These are phyloP conservation scores for Fusarium protoensiforme DNA, from an alignment of 2,329 filamentous ascomycete genomes.

Conservation along the genomic window DNA sequence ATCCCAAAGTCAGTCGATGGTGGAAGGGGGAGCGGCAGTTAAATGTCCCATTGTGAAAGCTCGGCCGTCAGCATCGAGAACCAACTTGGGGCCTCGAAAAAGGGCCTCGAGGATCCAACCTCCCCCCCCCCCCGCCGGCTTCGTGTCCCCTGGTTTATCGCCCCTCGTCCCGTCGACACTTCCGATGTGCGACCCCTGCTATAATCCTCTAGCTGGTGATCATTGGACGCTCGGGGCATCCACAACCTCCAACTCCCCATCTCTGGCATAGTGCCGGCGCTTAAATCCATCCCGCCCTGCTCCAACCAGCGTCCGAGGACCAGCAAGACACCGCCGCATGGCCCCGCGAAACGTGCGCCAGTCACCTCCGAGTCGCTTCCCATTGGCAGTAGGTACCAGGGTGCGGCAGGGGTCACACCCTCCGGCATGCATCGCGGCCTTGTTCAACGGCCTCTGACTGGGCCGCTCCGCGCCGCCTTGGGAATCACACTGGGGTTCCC, in stretches of 20 bases:
- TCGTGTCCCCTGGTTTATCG: neutral
- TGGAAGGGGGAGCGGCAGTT: conserved; percentile 4
- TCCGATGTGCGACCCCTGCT: conserved; percentile 13
- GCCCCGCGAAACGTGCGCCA: conserved; percentile 12
- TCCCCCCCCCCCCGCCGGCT: conserved; percentile 4
- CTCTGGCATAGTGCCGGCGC: conserved; percentile 40
- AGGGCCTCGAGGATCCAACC: conserved; percentile 9
- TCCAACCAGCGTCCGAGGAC: conserved; percentile 34
- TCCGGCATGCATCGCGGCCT: conserved; percentile 31
- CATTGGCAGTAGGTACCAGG: conserved; percentile 35
- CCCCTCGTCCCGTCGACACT: neutral
- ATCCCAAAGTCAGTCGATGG: conserved; percentile 29
- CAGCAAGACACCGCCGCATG: neutral
- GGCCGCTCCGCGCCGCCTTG: conserved; percentile 34
- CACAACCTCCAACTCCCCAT: conserved; percentile 2
- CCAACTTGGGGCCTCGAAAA: neutral
- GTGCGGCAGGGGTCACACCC: conserved; percentile 33
- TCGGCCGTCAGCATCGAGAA: neutral
- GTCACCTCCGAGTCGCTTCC: conserved; percentile 9
- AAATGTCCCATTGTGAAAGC: neutral
- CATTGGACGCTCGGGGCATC: conserved; percentile 30
- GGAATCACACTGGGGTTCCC: conserved; percentile 43
- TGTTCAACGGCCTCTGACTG: conserved; percentile 41
- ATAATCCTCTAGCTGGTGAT: neutral
- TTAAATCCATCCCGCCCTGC: conserved; percentile 27